These are phyloP conservation scores for Phytopythium litorale DNA, from an alignment of 352 stramenopile genomes.

Conservation along the genomic window DNA sequence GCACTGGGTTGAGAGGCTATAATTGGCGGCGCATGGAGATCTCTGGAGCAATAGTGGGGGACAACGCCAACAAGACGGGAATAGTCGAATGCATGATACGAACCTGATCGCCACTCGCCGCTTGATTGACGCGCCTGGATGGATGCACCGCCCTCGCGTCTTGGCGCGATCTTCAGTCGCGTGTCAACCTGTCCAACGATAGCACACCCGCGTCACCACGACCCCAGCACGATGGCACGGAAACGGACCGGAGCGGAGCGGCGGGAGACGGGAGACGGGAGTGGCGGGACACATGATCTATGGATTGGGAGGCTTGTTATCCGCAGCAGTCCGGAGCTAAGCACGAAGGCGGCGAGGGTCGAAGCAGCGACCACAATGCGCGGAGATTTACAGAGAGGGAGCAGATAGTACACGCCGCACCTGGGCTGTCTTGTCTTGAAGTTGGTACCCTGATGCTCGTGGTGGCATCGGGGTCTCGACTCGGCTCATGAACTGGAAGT, in stretches of 20 bases:
- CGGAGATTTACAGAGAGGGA: not conserved
- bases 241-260: not conserved
- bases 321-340: slow-evolving; percentile 2
- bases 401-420: slow-evolving; percentile 6
- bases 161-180: not conserved
- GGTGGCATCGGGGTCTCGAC: not conserved
- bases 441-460: not conserved
- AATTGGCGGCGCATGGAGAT: not conserved
- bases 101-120: not conserved
- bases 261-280: not conserved
- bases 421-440: not conserved
- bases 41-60: not conserved
- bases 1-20: not conserved
- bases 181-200: not conserved
- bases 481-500: not conserved
- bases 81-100: not conserved
- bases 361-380: not conserved
- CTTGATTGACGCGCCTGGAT: not conserved
- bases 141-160: not conserved
- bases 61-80: not conserved
- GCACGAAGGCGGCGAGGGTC: not conserved
- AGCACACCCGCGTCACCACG: not conserved
- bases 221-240: not conserved
- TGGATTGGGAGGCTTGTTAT: slow-evolving; percentile 6
- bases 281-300: slow-evolving; percentile 1